Evolutionary conservation across 2,329 filamentous ascomycete species (phyloP).

Genomic region (Curvularia spicifera): DNA sequence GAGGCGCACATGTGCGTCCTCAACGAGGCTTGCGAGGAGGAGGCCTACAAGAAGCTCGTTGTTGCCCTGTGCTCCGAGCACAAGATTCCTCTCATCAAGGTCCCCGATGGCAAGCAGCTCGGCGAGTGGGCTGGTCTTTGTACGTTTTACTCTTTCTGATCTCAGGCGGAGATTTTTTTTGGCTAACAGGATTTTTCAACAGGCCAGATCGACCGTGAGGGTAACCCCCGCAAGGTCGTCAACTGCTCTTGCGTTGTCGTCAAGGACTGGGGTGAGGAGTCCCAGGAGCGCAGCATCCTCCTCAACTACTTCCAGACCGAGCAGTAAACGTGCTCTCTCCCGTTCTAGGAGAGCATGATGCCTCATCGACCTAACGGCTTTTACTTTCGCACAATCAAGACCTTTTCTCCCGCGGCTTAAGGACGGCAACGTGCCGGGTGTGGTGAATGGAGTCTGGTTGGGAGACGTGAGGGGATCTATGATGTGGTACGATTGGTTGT

Average conservation of each 20-base stretch:
- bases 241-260: constrained; percentile 99
- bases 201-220: constrained; percentile 99
- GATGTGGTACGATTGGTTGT: constrained; percentile 21
- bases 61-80: constrained; percentile 98
- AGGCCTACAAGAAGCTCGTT: constrained; percentile 99
- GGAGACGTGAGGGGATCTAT: constrained; percentile 5
- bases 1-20: constrained; percentile 99
- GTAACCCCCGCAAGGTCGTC: constrained; percentile 99
- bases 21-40: constrained; percentile 99
- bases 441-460: constrained; percentile 19
- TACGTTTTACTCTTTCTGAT: constrained; percentile 62
- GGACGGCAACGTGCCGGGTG: constrained; percentile 18
- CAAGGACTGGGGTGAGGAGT: constrained; percentile 99
- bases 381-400: constrained; percentile 15
- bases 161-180: neutral
- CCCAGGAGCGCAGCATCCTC: constrained; percentile 96
- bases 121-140: constrained; percentile 99
- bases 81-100: constrained; percentile 99
- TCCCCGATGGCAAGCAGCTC: constrained; percentile 98
- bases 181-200: constrained; percentile 18
- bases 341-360: constrained; percentile 7
- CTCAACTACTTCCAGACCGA: constrained; percentile 99
- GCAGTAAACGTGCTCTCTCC: constrained; percentile 52
- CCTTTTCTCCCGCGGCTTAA: constrained; percentile 22
- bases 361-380: constrained; percentile 9